Percentiles rank a stretch among this genome's conserved stretches.
Evolutionary conservation across 306 rosid genomes (phyloP).

Genomic region (Vachellia collinsii): DNA sequence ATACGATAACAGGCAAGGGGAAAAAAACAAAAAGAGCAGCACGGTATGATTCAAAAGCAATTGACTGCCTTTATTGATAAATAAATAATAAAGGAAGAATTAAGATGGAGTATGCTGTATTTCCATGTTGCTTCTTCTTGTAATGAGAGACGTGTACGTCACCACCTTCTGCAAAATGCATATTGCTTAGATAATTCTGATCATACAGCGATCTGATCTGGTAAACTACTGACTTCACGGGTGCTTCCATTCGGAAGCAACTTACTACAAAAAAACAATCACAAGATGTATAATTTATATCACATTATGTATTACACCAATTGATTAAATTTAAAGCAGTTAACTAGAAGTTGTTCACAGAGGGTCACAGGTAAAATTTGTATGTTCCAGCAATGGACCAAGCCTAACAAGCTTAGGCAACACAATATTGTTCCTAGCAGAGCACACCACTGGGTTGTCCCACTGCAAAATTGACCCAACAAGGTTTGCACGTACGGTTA

Average conservation of each 20-base stretch:
- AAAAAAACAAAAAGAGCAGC: no score
- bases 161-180: background rate
- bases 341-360: conserved; percentile 1
- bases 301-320: background rate
- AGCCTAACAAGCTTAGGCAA: conserved; percentile 75
- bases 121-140: background rate
- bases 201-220: background rate
- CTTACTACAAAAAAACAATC: background rate
- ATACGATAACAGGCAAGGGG: background rate
- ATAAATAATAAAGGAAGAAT: background rate
- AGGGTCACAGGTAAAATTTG: conserved; percentile 63
- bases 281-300: background rate
- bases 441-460: conserved; percentile 75
- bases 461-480: conserved; percentile 79
- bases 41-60: background rate
- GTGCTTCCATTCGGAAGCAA: background rate
- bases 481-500: conserved; percentile 74
- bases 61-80: background rate
- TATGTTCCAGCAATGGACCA: conserved; percentile 70
- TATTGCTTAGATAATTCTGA: background rate
- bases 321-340: background rate
- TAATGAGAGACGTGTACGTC: background rate
- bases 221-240: background rate
- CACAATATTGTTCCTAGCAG: conserved; percentile 66
- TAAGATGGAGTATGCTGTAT: background rate